Evolutionary conservation across 2,329 filamentous ascomycete species (phyloP).

Genomic region (Aspergillus piperis): DNA sequence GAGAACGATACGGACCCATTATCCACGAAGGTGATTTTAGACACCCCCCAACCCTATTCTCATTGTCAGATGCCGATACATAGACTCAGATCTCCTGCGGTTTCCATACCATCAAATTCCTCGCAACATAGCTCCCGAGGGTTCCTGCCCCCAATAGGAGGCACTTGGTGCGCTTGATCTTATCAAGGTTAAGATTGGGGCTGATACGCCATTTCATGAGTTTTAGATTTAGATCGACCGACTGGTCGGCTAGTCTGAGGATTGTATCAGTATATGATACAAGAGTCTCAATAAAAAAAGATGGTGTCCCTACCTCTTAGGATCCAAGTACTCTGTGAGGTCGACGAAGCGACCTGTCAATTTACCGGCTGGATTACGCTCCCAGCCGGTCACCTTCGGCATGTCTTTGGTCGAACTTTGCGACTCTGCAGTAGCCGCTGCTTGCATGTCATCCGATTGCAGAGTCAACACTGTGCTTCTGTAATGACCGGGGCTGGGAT

Average conservation of each 20-base stretch:
- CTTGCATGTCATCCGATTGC: slow-evolving; percentile 34
- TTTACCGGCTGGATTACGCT: slow-evolving; percentile 77
- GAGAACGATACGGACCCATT: slow-evolving; percentile 92
- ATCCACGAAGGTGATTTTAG: slow-evolving; percentile 94
- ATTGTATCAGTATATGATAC: slow-evolving; percentile 6
- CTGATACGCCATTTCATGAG: slow-evolving; percentile 99
- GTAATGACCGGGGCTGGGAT: slow-evolving; percentile 73
- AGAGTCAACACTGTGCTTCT: slow-evolving; percentile 77
- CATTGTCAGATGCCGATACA: slow-evolving; percentile 1
- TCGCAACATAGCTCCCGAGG: slow-evolving; percentile 87
- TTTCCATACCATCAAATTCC: slow-evolving; percentile 69
- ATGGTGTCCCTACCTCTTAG: slow-evolving; percentile 54
- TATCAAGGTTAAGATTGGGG: slow-evolving; percentile 81
- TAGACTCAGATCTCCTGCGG: background rate
- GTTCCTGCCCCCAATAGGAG: slow-evolving; percentile 90
- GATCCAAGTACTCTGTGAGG: slow-evolving; percentile 91
- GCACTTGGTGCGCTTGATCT: slow-evolving; percentile 86
- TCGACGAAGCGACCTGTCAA: slow-evolving; percentile 76
- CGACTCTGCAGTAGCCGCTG: slow-evolving; percentile 33
- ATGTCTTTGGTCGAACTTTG: slow-evolving; percentile 45
- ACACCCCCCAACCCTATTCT: slow-evolving; percentile 78
- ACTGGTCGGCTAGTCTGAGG: slow-evolving; percentile 75
- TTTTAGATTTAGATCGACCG: slow-evolving; percentile 94
- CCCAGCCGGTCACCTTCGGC: slow-evolving; percentile 95
- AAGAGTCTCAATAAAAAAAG: background rate